A percentile compares a stretch with the other conserved stretches of the same genome.
Conservation (phyloP, 1,284 basidiomycete genomes). For the Puccinia novopanici region DNA sequence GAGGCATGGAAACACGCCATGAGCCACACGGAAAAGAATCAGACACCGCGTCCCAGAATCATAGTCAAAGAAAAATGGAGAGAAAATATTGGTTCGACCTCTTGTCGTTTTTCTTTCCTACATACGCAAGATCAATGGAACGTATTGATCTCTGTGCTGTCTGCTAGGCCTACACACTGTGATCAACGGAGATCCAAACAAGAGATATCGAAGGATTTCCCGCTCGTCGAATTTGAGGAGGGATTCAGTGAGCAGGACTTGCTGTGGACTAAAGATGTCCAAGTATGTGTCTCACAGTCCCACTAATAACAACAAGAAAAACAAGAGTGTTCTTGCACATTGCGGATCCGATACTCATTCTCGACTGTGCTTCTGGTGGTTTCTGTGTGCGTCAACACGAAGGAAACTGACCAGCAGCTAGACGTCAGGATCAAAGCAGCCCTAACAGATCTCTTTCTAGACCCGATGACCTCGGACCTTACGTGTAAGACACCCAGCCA, state of each 20-base stretch:
- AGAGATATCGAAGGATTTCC: constrained; percentile 26
- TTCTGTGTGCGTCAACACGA: not conserved
- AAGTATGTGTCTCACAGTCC: constrained; percentile 1
- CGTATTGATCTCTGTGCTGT: not conserved
- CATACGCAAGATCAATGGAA: not conserved
- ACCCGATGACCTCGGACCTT: not conserved
- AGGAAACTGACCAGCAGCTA: constrained; percentile 38
- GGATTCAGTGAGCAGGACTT: constrained; percentile 24
- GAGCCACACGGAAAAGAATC: not conserved
- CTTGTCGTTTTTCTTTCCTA: not conserved
- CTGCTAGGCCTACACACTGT: constrained; percentile 44
- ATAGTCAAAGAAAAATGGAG: constrained; percentile 34
- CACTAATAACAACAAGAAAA: not conserved
- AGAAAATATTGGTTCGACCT: constrained; percentile 36
- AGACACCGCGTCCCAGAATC: not conserved
- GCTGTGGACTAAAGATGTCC: constrained; percentile 33
- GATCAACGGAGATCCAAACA: constrained; percentile 22
- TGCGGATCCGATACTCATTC: too few relatives aligned
- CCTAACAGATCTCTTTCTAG: constrained; percentile 9
- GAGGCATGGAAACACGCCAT: constrained; percentile 16
- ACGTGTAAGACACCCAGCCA: constrained; percentile 22
- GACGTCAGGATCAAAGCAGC: constrained; percentile 28
- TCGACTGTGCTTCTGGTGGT: too few relatives aligned
- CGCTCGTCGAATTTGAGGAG: constrained; percentile 25
- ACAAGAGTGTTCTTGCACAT: not conserved